These are phyloP conservation scores for Zygnema cylindricum DNA, from an alignment of 139 green algal species.

Conservation along the genomic window DNA sequence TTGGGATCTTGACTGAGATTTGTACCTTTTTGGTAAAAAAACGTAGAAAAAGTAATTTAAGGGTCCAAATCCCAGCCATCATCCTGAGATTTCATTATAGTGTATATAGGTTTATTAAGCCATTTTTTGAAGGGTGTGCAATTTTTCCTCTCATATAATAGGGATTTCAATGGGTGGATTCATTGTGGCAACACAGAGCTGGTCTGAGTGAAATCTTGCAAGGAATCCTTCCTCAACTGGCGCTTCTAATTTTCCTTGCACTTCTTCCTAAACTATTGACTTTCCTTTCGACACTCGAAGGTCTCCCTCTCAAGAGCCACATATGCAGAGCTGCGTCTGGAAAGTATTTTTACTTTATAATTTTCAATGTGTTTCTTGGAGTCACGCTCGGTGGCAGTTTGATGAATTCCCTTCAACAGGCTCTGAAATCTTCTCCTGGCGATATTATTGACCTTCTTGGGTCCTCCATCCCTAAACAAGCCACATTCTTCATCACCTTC, in stretches of 20 bases:
- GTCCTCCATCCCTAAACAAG: constrained; percentile 41
- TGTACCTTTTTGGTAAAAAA: too few species aligned
- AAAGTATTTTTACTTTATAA: constrained; percentile 64
- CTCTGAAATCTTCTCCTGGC: constrained; percentile 18
- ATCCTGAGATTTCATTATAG: neutral
- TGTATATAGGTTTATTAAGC: neutral
- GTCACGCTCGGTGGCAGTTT: constrained; percentile 36
- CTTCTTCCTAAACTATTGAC: constrained; percentile 46
- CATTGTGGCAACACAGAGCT: constrained; percentile 1
- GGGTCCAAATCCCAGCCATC: too few species aligned
- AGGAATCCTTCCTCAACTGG: constrained; percentile 55
- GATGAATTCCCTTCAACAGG: constrained; percentile 43
- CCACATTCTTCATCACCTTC: constrained; percentile 64
- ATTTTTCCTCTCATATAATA: neutral
- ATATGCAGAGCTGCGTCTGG: constrained; percentile 19
- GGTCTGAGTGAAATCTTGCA: constrained; percentile 45
- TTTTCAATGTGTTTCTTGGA: constrained; percentile 62
- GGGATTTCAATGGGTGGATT: neutral
- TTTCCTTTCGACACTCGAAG: constrained; percentile 51
- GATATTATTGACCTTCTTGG: constrained; percentile 52
- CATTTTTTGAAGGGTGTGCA: neutral
- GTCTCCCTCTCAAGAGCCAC: constrained; percentile 34
- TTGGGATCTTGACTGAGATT: too few species aligned
- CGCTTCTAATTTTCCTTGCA: constrained; percentile 57
- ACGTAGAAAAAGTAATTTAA: too few species aligned